These are phyloP conservation scores for Solanum rostratum DNA, from an alignment of 257 asterid genomes.

Conservation along the genomic window DNA sequence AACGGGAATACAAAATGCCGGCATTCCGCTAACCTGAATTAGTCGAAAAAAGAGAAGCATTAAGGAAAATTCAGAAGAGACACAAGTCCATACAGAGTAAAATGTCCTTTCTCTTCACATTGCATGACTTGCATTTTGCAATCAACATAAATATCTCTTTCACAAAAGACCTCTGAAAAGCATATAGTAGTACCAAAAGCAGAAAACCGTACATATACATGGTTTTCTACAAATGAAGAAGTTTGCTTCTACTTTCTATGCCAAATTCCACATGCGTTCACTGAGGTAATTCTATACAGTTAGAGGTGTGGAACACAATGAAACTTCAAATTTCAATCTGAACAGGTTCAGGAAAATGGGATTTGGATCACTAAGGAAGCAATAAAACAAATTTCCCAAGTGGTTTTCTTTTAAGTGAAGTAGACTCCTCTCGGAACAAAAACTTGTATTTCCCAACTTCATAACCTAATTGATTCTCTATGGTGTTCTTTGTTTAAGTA, in stretches of 20 bases:
- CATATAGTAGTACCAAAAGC: neutral
- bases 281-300: neutral
- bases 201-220: neutral
- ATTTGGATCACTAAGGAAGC: neutral
- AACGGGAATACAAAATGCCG: constrained; percentile 77
- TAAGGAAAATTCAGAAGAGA: constrained; percentile 2
- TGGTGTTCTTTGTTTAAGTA: neutral
- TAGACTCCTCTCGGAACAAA: neutral
- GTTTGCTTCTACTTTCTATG: neutral
- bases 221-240: neutral
- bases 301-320: neutral
- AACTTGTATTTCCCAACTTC: neutral
- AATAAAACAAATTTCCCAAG: neutral
- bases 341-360: neutral
- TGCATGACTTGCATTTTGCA: neutral
- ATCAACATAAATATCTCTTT: neutral
- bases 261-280: neutral
- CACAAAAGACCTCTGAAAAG: neutral
- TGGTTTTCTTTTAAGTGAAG: neutral
- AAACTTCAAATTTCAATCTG: neutral
- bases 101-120: neutral
- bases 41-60: neutral
- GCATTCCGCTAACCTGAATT: constrained; percentile 98
- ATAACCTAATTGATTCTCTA: neutral
- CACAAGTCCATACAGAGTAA: neutral